Evolutionary conservation across 441 rosid species (phyloP).

Genomic region (Gossypium trilobum): DNA sequence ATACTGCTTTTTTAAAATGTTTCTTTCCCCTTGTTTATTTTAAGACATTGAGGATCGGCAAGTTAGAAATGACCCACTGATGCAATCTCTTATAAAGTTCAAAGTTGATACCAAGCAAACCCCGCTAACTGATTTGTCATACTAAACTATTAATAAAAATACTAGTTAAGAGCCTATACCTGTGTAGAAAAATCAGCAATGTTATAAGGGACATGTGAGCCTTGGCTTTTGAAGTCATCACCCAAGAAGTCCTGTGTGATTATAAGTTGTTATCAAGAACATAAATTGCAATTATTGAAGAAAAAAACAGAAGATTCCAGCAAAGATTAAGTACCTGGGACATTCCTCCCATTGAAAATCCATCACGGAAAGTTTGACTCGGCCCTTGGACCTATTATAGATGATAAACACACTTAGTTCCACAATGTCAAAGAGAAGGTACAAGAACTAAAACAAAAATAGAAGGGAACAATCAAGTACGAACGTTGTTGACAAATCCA

Average conservation of each 20-base stretch:
- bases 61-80: not conserved
- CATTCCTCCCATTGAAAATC: slow-evolving; percentile 91
- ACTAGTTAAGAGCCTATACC: slow-evolving; percentile 31
- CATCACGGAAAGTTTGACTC: slow-evolving; percentile 85
- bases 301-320: not conserved
- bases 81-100: not conserved
- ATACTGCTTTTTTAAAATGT: not conserved
- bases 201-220: slow-evolving; percentile 87
- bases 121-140: not conserved
- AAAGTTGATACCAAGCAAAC: not conserved
- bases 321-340: slow-evolving; percentile 55
- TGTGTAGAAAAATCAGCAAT: slow-evolving; percentile 83
- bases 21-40: not conserved
- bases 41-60: not conserved
- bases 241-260: slow-evolving; percentile 72
- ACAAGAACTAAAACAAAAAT: not conserved
- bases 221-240: slow-evolving; percentile 98
- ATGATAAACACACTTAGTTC: slow-evolving; percentile 16
- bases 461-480: slow-evolving; percentile 7
- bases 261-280: slow-evolving; percentile 3
- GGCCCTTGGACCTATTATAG: slow-evolving; percentile 59
- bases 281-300: not conserved
- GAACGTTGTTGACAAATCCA: slow-evolving; percentile 67
- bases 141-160: not conserved
- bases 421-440: slow-evolving; percentile 8